Evolutionary conservation across 164 flowering plant genomes (phyloP).

Genomic region (Piper longum): DNA sequence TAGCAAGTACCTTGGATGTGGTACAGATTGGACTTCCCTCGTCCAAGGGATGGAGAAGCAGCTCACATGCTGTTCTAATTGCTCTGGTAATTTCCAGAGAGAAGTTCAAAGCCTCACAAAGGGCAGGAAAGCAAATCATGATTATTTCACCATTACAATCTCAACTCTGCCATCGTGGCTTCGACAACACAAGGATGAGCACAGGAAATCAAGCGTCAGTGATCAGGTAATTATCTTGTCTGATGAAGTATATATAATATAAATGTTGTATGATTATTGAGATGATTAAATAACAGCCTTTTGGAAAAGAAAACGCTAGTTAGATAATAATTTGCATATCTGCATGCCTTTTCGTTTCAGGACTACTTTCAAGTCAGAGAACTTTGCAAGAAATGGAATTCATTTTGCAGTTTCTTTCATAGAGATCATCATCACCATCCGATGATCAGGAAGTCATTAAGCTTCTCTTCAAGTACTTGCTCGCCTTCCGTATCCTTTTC

Average conservation of each 20-base stretch:
- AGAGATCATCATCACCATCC: slow-evolving; percentile 16
- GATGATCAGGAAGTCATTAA: slow-evolving; percentile 26
- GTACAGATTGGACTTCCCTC: slow-evolving; percentile 15
- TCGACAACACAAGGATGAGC: slow-evolving; percentile 57
- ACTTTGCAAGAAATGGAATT: slow-evolving; percentile 49
- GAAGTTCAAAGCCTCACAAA: slow-evolving; percentile 35
- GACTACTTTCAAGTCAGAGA: slow-evolving; percentile 38
- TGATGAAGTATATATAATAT: background rate
- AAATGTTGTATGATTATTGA: no score
- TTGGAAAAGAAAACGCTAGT: background rate
- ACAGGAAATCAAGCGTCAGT: slow-evolving; percentile 16
- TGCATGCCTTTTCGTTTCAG: slow-evolving; percentile 16
- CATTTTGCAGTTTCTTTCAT: slow-evolving; percentile 45
- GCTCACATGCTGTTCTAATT: slow-evolving; percentile 42
- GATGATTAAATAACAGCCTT: background rate
- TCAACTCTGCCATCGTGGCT: slow-evolving; percentile 86
- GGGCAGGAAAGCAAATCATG: slow-evolving; percentile 16
- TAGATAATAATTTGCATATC: background rate
- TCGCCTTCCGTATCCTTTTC: slow-evolving; percentile 45
- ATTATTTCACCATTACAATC: slow-evolving; percentile 14
- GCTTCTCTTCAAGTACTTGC: slow-evolving; percentile 27
- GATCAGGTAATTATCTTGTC: slow-evolving; percentile 33
- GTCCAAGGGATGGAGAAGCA: slow-evolving; percentile 27
- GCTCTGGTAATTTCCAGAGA: slow-evolving; percentile 32
- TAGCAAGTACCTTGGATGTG: slow-evolving; percentile 29